Conservation (phyloP, 2,329 filamentous ascomycete species). For the Dactylellina haptotyla region DNA sequence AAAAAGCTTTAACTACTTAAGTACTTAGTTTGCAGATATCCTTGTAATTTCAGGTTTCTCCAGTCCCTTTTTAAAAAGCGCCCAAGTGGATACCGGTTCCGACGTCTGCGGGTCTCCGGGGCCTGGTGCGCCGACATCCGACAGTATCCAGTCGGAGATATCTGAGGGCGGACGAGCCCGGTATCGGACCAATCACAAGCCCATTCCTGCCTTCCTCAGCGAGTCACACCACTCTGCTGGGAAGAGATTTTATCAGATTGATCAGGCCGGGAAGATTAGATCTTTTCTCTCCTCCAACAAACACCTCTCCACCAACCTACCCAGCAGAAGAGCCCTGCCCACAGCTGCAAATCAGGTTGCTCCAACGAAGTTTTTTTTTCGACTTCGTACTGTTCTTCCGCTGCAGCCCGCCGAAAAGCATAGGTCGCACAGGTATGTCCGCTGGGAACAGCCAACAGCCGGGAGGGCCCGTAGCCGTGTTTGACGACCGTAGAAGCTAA, state of each 20-base stretch:
- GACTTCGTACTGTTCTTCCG: neutral
- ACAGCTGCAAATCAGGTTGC: constrained; percentile 29
- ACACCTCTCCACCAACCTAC: no score
- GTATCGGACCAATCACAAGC: constrained; percentile 47
- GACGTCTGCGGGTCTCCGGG: neutral
- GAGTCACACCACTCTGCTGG: constrained; percentile 33
- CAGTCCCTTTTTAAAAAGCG: no score
- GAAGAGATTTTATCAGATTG: constrained; percentile 50
- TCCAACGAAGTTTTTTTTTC: neutral
- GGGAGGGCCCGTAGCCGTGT: neutral
- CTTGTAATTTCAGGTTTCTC: no score
- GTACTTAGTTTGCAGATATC: no score
- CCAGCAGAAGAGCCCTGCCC: constrained; percentile 17
- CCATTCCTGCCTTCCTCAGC: neutral
- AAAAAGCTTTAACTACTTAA: no score
- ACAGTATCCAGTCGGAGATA: constrained; percentile 14
- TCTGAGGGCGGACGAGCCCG: neutral
- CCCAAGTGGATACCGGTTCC: neutral
- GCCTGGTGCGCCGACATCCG: constrained; percentile 26
- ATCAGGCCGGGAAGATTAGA: constrained; percentile 50
- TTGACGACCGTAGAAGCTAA: neutral
- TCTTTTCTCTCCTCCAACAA: constrained; percentile 12
- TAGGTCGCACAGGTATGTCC: constrained; percentile 3
- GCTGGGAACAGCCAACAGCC: neutral
- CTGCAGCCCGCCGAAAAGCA: constrained; percentile 9